These are phyloP conservation scores for Mycena maculata DNA, from an alignment of 768 basidiomycete genomes.

Conservation along the genomic window DNA sequence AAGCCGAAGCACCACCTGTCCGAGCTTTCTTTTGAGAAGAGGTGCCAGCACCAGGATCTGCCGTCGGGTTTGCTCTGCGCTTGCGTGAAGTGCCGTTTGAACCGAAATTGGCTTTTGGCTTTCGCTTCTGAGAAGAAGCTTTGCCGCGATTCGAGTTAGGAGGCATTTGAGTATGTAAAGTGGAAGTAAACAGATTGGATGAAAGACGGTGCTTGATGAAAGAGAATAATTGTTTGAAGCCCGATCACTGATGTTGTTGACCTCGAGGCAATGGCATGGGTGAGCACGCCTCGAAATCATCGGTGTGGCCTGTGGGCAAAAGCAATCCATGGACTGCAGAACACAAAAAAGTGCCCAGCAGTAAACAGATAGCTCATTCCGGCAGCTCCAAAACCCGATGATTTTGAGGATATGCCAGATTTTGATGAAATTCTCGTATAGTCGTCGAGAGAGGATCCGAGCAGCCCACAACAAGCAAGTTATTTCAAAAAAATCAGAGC, in stretches of 20 bases:
- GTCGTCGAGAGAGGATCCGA: too few species aligned
- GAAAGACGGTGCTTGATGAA: constrained; percentile 10
- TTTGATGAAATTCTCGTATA: too few species aligned
- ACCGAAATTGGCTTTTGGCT: constrained; percentile 5
- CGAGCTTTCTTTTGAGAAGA: constrained; percentile 3
- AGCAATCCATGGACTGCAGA: constrained; percentile 9
- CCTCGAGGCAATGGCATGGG: constrained; percentile 11
- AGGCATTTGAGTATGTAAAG: background rate
- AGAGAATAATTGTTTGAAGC: constrained; percentile 2
- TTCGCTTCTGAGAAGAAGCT: background rate
- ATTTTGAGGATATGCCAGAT: too few species aligned
- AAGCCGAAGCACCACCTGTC: background rate
- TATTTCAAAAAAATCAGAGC: too few species aligned
- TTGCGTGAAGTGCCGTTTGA: too few species aligned
- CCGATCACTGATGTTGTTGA: constrained; percentile 10
- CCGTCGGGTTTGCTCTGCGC: background rate
- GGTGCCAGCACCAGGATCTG: background rate
- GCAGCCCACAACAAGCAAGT: too few species aligned
- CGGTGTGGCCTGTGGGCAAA: background rate
- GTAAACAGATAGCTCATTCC: background rate
- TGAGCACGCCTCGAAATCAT: background rate
- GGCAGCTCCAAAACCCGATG: too few species aligned
- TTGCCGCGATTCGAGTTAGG: background rate
- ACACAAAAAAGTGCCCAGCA: background rate
- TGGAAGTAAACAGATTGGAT: background rate